These are phyloP conservation scores for Arthrobotrys conoides DNA, from an alignment of 2,329 filamentous ascomycete genomes.

Conservation along the genomic window DNA sequence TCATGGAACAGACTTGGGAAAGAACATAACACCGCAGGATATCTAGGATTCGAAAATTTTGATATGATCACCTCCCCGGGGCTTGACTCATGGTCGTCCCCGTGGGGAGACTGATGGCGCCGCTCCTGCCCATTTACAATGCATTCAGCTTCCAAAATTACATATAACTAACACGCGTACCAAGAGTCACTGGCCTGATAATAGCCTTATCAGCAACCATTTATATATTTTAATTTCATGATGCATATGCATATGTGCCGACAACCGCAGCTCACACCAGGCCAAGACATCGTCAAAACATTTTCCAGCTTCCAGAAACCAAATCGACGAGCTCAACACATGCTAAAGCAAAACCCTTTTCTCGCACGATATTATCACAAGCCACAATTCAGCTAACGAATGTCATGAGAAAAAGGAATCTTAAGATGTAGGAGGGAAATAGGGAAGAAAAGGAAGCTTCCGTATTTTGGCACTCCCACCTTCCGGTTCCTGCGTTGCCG, in stretches of 20 bases:
- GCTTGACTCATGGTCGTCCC: too few relatives aligned
- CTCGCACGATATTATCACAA: not conserved
- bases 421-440: not conserved
- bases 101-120: not conserved
- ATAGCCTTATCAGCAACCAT: not conserved
- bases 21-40: not conserved
- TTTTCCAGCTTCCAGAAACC: conserved; percentile 20
- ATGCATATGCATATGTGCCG: not conserved
- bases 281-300: not conserved
- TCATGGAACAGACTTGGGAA: not conserved
- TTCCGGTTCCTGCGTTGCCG: conserved; percentile 28
- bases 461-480: conserved; percentile 10
- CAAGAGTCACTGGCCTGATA: conserved; percentile 1
- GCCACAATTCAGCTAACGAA: not conserved
- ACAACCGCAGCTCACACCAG: not conserved
- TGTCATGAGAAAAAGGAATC: not conserved
- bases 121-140: not conserved
- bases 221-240: not conserved
- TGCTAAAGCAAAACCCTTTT: not conserved
- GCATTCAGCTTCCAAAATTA: conserved; percentile 25
- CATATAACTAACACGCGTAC: conserved; percentile 2
- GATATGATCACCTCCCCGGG: not conserved
- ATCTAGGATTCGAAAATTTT: conserved; percentile 5
- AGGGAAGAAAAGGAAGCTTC: conserved; percentile 7
- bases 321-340: conserved; percentile 25